phyloP scores from a whole-genome alignment of 768 basidiomycete genomes.

The Rhizopogon vesiculosus region DNA sequence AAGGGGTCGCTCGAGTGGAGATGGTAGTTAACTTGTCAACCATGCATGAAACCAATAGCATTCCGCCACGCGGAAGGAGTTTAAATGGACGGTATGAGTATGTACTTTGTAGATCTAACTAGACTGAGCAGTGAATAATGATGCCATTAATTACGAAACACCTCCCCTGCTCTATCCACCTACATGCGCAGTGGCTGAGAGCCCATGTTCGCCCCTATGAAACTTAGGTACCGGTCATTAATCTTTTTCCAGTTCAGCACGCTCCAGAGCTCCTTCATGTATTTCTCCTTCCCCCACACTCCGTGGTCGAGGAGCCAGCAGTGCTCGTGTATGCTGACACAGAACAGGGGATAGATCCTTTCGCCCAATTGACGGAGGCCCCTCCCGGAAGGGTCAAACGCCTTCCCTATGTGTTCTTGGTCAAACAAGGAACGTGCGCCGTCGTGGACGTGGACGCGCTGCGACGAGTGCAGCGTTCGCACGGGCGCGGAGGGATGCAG shows the following conservation, averaged over 20 bases:
- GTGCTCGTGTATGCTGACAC: slow-evolving; percentile 77
- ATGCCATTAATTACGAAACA: slow-evolving; percentile 7
- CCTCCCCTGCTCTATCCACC: not conserved
- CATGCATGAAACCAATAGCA: not conserved
- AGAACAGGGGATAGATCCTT: slow-evolving; percentile 69
- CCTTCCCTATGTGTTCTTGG: not conserved
- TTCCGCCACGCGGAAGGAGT: not conserved
- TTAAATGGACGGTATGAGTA: slow-evolving; percentile 9
- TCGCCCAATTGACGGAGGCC: slow-evolving; percentile 38
- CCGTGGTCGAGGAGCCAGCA: slow-evolving; percentile 88
- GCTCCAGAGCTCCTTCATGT: slow-evolving; percentile 79
- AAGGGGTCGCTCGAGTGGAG: slow-evolving; percentile 28
- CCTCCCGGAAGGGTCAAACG: slow-evolving; percentile 7
- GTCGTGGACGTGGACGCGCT: slow-evolving; percentile 1
- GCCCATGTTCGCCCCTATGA: slow-evolving; percentile 1
- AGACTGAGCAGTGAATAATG: slow-evolving; percentile 21
- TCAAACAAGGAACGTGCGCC: slow-evolving; percentile 25
- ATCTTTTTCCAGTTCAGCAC: slow-evolving; percentile 77
- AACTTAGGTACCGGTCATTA: slow-evolving; percentile 23
- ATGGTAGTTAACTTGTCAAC: slow-evolving; percentile 16
- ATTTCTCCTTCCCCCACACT: slow-evolving; percentile 87
- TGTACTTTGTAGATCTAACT: slow-evolving; percentile 8
- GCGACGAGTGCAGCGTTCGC: slow-evolving; percentile 25
- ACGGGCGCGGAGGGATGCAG: slow-evolving; percentile 24
- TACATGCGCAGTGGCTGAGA: slow-evolving; percentile 3